phyloP scores from a whole-genome alignment of 1,139 yeast species.

The Candida sanyaensis region DNA sequence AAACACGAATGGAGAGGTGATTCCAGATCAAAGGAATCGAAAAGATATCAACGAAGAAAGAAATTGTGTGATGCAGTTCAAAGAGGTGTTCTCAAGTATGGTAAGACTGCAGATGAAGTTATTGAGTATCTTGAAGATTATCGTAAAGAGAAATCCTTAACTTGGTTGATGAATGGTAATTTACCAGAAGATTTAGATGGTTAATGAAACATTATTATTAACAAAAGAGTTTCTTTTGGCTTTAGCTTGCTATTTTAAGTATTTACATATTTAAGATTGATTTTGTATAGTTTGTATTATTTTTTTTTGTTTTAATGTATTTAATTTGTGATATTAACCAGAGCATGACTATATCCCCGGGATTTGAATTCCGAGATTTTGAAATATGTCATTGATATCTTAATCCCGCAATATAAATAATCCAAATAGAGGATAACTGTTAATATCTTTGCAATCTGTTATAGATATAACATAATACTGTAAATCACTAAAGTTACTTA shows the following conservation, averaged over 20 bases:
- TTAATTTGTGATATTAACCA: not conserved
- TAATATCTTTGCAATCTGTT: too few species aligned
- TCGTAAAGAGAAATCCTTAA: conserved; percentile 46
- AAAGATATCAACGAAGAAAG: conserved; percentile 47
- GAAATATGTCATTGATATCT: too few species aligned
- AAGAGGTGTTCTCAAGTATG: conserved; percentile 43
- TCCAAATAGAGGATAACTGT: too few species aligned
- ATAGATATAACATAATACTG: too few species aligned
- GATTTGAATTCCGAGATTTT: not conserved
- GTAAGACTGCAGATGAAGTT: conserved; percentile 45
- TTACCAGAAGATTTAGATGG: conserved; percentile 37
- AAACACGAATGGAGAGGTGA: conserved; percentile 52
- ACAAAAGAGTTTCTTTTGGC: not conserved
- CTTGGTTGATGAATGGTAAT: conserved; percentile 55
- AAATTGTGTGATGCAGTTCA: conserved; percentile 49
- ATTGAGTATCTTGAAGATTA: conserved; percentile 44
- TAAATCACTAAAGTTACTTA: too few species aligned
- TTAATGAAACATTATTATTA: not conserved
- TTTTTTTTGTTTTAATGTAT: not conserved
- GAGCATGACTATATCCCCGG: not conserved
- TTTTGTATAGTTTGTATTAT: too few species aligned
- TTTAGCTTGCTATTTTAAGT: not conserved
- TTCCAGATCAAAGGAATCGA: conserved; percentile 48
- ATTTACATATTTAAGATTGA: not conserved
- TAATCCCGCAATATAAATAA: too few species aligned